These are phyloP conservation scores for Ganoderma resinaceum DNA, from an alignment of 1,284 basidiomycete species.

Conservation along the genomic window DNA sequence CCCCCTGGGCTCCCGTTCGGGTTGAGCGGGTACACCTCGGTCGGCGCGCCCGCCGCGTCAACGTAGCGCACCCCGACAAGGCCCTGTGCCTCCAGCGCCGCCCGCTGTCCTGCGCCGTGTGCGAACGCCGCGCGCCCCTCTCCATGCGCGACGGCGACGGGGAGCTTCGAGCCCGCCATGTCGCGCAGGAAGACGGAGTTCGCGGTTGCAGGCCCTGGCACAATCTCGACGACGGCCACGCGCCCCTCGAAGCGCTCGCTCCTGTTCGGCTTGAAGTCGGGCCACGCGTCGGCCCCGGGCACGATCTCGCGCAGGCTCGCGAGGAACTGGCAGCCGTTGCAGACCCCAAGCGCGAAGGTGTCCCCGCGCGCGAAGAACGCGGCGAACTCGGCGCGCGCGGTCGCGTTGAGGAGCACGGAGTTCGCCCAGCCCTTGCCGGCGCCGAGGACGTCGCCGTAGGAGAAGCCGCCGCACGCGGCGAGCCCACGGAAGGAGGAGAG, in stretches of 20 bases:
- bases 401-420: conserved; percentile 85
- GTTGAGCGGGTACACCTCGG: conserved; percentile 89
- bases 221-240: conserved; percentile 82
- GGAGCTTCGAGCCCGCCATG: conserved; percentile 89
- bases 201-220: conserved; percentile 59
- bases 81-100: conserved; percentile 53
- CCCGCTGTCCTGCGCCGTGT: conserved; percentile 44
- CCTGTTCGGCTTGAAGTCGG: conserved; percentile 89
- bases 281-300: conserved; percentile 89
- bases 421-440: conserved; percentile 99
- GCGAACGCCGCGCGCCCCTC: conserved; percentile 89
- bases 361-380: conserved; percentile 83
- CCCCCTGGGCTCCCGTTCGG: conserved; percentile 93
- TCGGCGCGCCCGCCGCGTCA: conserved; percentile 69
- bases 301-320: conserved; percentile 88
- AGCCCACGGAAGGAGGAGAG: conserved; percentile 84
- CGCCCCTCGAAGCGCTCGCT: conserved; percentile 94
- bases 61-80: conserved; percentile 82
- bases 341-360: conserved; percentile 94
- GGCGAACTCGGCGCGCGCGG: conserved; percentile 78
- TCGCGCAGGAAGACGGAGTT: conserved; percentile 86
- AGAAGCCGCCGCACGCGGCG: conserved; percentile 98
- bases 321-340: conserved; percentile 99
- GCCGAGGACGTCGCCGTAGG: conserved; percentile 97
- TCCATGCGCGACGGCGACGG: conserved; percentile 95